A percentile compares a stretch with the other conserved stretches of the same genome.
Evolutionary conservation across 768 basidiomycete species (phyloP).

Genomic region (Xanthoconium stramineum): DNA sequence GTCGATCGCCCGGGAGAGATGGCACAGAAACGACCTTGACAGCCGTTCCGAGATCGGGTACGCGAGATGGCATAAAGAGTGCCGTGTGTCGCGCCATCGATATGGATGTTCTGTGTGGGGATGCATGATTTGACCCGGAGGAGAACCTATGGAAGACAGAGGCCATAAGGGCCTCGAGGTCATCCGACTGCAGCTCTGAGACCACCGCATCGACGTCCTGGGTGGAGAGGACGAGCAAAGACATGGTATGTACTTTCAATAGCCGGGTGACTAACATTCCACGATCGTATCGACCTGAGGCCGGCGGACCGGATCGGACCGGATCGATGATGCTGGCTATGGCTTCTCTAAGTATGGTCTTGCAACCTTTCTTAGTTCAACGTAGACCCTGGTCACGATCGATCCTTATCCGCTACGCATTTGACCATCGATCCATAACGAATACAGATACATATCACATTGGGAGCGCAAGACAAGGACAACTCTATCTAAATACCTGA

Average conservation of each 20-base stretch:
- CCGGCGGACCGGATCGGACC: no score
- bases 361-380: no score
- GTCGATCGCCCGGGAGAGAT: constrained; percentile 32
- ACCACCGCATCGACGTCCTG: constrained; percentile 54
- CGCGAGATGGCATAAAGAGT: constrained; percentile 83
- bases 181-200: constrained; percentile 40
- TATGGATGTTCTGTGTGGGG: constrained; percentile 61
- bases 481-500: no score
- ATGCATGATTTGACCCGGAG: constrained; percentile 19
- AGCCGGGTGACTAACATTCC: no score
- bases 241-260: constrained; percentile 21
- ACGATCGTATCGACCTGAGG: no score
- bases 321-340: no score
- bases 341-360: no score
- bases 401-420: no score
- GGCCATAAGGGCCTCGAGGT: constrained; percentile 56
- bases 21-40: constrained; percentile 86
- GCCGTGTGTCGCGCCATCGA: constrained; percentile 52
- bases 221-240: constrained; percentile 60
- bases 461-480: no score
- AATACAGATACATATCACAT: no score
- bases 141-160: constrained; percentile 53
- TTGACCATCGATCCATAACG: no score
- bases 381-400: no score
- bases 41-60: constrained; percentile 51